Evolutionary conservation across 805 yeast genomes (phyloP).

Genomic region (Kuraishia capsulata): DNA sequence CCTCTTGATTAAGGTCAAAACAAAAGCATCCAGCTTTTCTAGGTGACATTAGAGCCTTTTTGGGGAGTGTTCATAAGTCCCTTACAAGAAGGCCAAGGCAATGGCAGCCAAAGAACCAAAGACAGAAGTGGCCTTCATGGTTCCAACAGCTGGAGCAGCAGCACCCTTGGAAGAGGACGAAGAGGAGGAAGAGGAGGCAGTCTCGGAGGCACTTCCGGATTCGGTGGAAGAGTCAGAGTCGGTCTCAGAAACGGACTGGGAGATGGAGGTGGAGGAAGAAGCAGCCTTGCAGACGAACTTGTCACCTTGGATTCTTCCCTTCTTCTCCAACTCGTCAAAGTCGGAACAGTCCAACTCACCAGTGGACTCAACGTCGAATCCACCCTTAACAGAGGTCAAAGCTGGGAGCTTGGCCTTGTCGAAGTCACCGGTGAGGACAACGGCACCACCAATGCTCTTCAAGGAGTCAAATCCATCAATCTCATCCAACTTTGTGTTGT

Average conservation of each 20-base stretch:
- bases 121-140: conserved; percentile 24
- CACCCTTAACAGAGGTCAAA: conserved; percentile 82
- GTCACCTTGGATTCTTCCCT: conserved; percentile 89
- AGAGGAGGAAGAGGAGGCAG: conserved; percentile 28
- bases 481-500: conserved; percentile 64
- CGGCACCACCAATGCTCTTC: conserved; percentile 80
- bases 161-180: conserved; percentile 21
- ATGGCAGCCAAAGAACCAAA: conserved; percentile 41
- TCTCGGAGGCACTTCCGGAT: conserved; percentile 18
- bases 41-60: too few relatives aligned
- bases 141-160: conserved; percentile 14
- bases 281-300: conserved; percentile 68
- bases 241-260: conserved; percentile 18
- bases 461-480: conserved; percentile 71
- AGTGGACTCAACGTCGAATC: conserved; percentile 69
- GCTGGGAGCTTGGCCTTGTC: conserved; percentile 67
- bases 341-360: conserved; percentile 77
- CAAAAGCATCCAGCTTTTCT: too few relatives aligned
- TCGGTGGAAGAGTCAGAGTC: conserved; percentile 15
- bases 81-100: conserved; percentile 42
- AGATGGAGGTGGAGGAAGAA: conserved; percentile 36
- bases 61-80: too few relatives aligned
- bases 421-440: conserved; percentile 72
- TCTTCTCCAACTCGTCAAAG: conserved; percentile 61
- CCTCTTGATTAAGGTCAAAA: too few relatives aligned